These are phyloP conservation scores for Penicillium brevicompactum DNA, from an alignment of 2,329 filamentous ascomycete genomes.

Conservation along the genomic window DNA sequence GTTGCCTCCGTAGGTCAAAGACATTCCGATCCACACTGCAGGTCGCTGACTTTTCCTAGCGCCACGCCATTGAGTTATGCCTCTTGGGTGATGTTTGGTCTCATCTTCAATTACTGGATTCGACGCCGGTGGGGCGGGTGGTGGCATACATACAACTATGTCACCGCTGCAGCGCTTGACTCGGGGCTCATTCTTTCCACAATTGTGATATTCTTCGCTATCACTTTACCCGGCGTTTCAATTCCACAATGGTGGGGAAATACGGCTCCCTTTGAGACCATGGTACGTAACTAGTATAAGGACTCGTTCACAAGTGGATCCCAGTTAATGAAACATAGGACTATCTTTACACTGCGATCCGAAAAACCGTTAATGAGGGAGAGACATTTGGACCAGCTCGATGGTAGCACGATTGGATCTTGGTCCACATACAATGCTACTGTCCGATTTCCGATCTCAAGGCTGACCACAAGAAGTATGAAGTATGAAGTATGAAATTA, in stretches of 20 bases:
- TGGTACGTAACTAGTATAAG: constrained; percentile 15
- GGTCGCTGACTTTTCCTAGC: constrained; percentile 31
- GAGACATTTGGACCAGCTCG: constrained; percentile 17
- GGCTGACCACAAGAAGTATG: no score
- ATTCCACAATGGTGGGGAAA: constrained; percentile 64
- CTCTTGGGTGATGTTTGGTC: constrained; percentile 62
- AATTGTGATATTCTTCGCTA: constrained; percentile 67
- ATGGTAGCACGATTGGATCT: constrained; percentile 2
- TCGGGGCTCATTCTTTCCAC: constrained; percentile 64
- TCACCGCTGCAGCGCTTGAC: constrained; percentile 42
- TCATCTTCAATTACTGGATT: constrained; percentile 43
- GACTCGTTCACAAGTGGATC: not conserved
- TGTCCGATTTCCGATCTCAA: no score
- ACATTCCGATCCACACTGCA: constrained; percentile 49
- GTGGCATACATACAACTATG: constrained; percentile 46
- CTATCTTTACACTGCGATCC: constrained; percentile 13
- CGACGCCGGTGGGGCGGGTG: constrained; percentile 35
- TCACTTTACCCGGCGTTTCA: constrained; percentile 59
- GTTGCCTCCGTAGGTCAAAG: constrained; percentile 48
- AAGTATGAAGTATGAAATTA: no score
- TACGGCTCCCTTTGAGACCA: constrained; percentile 27
- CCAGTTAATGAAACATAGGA: constrained; percentile 2
- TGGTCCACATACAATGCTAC: no score
- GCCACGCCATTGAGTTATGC: constrained; percentile 68
- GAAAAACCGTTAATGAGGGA: constrained; percentile 17